Conservation (phyloP, 768 basidiomycete species). For the Boletus rubescentipes region DNA sequence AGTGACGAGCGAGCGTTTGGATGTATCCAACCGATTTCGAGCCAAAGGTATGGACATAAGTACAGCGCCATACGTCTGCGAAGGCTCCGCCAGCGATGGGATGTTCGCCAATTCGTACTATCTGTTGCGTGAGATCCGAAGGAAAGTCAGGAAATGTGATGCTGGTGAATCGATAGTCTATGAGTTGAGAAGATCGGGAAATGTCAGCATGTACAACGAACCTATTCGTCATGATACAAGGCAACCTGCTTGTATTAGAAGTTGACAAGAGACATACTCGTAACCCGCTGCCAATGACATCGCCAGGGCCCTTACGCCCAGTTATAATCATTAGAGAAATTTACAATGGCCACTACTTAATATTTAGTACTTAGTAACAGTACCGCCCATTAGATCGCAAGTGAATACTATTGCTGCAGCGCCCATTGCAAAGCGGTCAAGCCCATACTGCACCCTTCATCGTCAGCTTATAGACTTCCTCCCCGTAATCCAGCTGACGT, state of each 20-base stretch:
- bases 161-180: not conserved
- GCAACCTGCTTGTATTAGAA: not conserved
- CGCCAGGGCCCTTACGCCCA: too few relatives aligned
- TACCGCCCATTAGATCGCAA: too few relatives aligned
- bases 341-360: too few relatives aligned
- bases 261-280: too few relatives aligned
- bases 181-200: not conserved
- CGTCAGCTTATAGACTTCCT: constrained; percentile 17
- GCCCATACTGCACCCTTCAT: too few relatives aligned
- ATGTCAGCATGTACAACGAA: not conserved
- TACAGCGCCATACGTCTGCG: constrained; percentile 11
- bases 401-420: too few relatives aligned
- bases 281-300: too few relatives aligned
- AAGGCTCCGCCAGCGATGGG: constrained; percentile 4
- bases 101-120: not conserved
- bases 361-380: too few relatives aligned
- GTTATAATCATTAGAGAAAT: too few relatives aligned
- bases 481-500: constrained; percentile 1
- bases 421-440: too few relatives aligned
- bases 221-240: constrained; percentile 2
- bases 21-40: not conserved
- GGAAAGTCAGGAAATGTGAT: constrained; percentile 16
- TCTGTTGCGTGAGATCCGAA: constrained; percentile 11
- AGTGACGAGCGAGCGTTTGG: not conserved
- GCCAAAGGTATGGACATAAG: not conserved